phyloP scores from a whole-genome alignment of 2,329 filamentous ascomycete genomes.

The Trichoderma pleuroti region DNA sequence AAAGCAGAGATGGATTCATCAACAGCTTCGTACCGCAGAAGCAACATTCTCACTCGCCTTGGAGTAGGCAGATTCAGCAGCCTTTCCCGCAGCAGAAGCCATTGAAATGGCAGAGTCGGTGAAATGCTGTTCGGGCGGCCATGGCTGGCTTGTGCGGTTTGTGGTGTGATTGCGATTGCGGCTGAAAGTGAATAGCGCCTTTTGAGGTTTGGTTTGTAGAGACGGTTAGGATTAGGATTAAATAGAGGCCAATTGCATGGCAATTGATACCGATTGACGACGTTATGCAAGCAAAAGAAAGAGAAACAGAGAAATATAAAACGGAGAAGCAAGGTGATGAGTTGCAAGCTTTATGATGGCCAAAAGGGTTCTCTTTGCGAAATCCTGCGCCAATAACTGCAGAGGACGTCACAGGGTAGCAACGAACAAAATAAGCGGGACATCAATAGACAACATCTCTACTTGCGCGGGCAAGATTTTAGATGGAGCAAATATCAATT shows the following conservation, averaged over 20 bases:
- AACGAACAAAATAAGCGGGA: background rate
- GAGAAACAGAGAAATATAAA: background rate
- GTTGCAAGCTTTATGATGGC: background rate
- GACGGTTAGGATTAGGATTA: background rate
- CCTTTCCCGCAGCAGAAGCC: slow-evolving; percentile 48
- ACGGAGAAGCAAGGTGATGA: background rate
- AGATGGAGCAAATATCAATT: background rate
- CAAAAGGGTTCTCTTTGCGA: background rate
- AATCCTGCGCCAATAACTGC: background rate
- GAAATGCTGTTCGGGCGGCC: slow-evolving; percentile 20
- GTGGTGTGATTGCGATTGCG: background rate
- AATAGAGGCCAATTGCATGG: background rate
- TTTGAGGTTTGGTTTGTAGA: background rate
- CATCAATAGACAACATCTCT: background rate
- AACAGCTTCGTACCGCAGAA: too few species aligned
- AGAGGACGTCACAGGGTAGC: background rate
- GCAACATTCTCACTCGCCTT: slow-evolving; percentile 42
- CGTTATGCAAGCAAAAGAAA: background rate
- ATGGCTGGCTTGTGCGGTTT: slow-evolving; percentile 7
- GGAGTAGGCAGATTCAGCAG: slow-evolving; percentile 50
- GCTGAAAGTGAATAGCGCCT: background rate
- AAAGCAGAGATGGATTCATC: too few species aligned
- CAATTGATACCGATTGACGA: background rate
- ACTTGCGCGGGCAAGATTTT: rapidly evolving
- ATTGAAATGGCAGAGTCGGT: slow-evolving; percentile 42